Base-by-base conservation (phyloP, 345 rosid species). In the Gossypium bickii region DNA sequence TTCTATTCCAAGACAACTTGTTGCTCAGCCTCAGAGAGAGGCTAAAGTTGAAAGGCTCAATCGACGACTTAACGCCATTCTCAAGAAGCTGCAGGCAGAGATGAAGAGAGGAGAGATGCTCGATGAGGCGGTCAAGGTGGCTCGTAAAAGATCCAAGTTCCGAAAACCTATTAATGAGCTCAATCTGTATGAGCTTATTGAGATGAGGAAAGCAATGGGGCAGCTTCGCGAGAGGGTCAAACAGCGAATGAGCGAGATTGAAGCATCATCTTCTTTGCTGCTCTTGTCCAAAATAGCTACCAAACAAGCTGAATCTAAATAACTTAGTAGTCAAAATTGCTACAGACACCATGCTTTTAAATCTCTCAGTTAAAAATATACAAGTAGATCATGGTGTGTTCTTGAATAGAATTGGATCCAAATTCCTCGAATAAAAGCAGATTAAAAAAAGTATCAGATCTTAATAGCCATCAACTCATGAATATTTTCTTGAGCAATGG, bases 261-360 rank as follows among this genome's bases (percentile, higher is more conserved):
- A 82, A 53, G 85, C 77, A 1, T 48, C 81, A 6, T 55, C 68
- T 27, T 77, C 82, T 48, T 47, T 79, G 64, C 56, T 67, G n/a
- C 72, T 75, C 12, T 41, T 75, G 1, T 67, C 78, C 8, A 55
- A 43, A 17, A 44, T 17, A 25, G 59, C 34, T n/a, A 48, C 3
- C 24, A 38, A 64, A 3, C 12, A 58, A 25, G 43, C 20, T 48
- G n/a, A 48, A 69, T 0, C 10, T 24, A 38, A 58, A 3, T 41
- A 62, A 1, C 8, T 24, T 25, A 15, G 22, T 60, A 11, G 12
- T 44, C 55, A 22, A 74, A 29, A 45, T 17, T 70, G 61, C 29
- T 65, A 29, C 22, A 63, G 29, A 12, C 38, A 69, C 78, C 78
- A 52, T 43, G 22, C 52, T 22, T 12, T 6, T 18, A 9, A 38